Evolutionary conservation across 441 rosid species (phyloP).

Genomic region (Daphne laureola): DNA sequence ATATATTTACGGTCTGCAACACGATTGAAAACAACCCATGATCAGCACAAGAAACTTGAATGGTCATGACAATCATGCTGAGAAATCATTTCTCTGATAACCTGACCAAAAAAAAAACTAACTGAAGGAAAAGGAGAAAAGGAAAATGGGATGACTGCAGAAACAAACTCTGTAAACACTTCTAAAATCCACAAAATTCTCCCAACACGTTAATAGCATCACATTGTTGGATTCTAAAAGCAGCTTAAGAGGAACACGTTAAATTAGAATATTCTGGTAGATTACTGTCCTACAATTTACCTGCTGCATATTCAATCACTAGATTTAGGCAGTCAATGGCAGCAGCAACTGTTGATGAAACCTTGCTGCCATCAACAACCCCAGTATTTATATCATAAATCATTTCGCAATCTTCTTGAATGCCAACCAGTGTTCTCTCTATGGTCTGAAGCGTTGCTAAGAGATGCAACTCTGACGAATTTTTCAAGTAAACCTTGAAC

Average conservation of each 20-base stretch:
- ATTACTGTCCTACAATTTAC: constrained; percentile 26
- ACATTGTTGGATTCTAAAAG: no score
- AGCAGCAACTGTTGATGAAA: constrained; percentile 69
- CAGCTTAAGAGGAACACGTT: no score
- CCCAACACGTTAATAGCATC: background rate
- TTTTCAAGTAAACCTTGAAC: constrained; percentile 49
- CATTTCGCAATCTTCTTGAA: constrained; percentile 35
- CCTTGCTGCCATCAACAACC: constrained; percentile 51
- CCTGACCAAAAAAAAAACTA: background rate
- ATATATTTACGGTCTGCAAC: constrained; percentile 60
- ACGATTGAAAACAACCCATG: constrained; percentile 17
- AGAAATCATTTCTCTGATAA: no score
- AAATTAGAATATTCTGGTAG: no score
- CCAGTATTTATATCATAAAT: constrained; percentile 48
- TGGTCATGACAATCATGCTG: no score
- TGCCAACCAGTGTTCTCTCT: constrained; percentile 80
- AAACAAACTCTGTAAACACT: no score
- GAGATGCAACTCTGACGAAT: constrained; percentile 56
- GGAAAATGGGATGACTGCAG: no score
- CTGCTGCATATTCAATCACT: constrained; percentile 72
- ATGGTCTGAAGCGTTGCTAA: constrained; percentile 62
- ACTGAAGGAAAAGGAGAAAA: background rate
- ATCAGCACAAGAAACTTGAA: constrained; percentile 4
- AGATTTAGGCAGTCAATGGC: constrained; percentile 87
- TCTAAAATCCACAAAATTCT: background rate